Evolutionary conservation across 305 asterid genomes (phyloP), one percentile per base, ranked within the genome.

Genomic region (Fraxinus sp.): DNA sequence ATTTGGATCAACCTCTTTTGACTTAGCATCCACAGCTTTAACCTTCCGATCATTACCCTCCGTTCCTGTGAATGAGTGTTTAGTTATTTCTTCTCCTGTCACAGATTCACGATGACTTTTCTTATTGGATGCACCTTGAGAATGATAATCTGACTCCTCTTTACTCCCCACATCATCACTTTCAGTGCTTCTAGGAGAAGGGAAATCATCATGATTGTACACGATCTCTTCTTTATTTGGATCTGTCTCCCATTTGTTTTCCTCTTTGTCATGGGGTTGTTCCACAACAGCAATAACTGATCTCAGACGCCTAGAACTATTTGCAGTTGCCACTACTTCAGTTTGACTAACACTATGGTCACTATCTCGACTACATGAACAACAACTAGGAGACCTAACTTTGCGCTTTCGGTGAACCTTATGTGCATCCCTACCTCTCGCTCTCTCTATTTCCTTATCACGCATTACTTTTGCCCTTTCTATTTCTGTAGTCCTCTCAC

Each of bases 251-350:
- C 81, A 86, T 78, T 80, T 74, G 78, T 79, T 78, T 59, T 84
- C 91, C 68, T 80, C 91, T 75, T 84, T 85, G 77, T 86, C 92
- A 52, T 16, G 32, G 57, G 85, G 46, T 79, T 52, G 91, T 85
- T 84, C 80, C 78, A 84, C 89, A 81, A 93, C 68, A 73, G 84
- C 73, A 78, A 96, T 94, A 84, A 93, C 92, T 20, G 98, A 96
- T 88, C 80, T 93, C 86, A 96, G 85, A 73, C 95, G 95, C 85
- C 89, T 87, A 46, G 93, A 82, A 66, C 86, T 87, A 83, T 84
- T 80, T 75, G 86, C 88, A 77, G 80, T 83, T 37, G 68, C 73
- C 26, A 83, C 77, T 78, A 77, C 87, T 89, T 73, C 91, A 75
- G 73, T 78, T 62, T 35, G 80, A 85, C 87, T 77, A 59, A 73